phyloP scores from a whole-genome alignment of 1,284 basidiomycete species.

The Sutorius eximius region DNA sequence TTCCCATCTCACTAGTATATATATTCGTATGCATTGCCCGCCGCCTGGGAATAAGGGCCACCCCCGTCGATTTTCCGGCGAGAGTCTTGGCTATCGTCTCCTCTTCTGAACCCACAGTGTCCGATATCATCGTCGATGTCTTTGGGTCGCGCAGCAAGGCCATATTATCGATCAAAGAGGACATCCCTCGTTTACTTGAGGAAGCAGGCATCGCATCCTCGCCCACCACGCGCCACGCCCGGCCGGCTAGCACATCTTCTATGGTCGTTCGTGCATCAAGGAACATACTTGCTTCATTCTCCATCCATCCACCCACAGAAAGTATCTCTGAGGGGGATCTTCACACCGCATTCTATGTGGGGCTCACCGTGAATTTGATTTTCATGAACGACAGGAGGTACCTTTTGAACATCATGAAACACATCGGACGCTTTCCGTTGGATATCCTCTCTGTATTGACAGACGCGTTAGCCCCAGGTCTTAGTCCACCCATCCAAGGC shows the following conservation, averaged over 20 bases:
- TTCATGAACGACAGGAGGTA: slow-evolving; percentile 31
- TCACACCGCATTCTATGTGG: slow-evolving; percentile 35
- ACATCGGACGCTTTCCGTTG: slow-evolving; percentile 33
- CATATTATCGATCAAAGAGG: slow-evolving; percentile 35
- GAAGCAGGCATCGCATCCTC: slow-evolving; percentile 30
- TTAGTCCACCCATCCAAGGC: slow-evolving; percentile 21
- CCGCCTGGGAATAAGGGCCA: slow-evolving; percentile 51
- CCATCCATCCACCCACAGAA: slow-evolving; percentile 17
- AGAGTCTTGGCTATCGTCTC: slow-evolving; percentile 52
- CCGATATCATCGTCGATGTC: slow-evolving; percentile 49
- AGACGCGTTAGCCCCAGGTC: slow-evolving; percentile 25
- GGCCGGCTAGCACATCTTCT: slow-evolving; percentile 35
- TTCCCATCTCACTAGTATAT: slow-evolving; percentile 63
- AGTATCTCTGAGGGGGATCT: slow-evolving; percentile 28
- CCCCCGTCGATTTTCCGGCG: slow-evolving; percentile 55
- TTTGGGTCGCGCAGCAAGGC: slow-evolving; percentile 40
- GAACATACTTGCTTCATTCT: slow-evolving; percentile 40
- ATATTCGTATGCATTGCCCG: slow-evolving; percentile 55
- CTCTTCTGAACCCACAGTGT: slow-evolving; percentile 33
- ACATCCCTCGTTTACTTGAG: slow-evolving; percentile 34
- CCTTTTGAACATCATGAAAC: slow-evolving; percentile 31
- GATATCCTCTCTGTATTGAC: slow-evolving; percentile 33
- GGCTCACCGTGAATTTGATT: slow-evolving; percentile 33
- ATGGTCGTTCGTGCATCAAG: slow-evolving; percentile 45
- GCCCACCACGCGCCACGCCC: slow-evolving; percentile 24